Evolutionary conservation across 768 basidiomycete species (phyloP).

Genomic region (Tulasnella sp.): DNA sequence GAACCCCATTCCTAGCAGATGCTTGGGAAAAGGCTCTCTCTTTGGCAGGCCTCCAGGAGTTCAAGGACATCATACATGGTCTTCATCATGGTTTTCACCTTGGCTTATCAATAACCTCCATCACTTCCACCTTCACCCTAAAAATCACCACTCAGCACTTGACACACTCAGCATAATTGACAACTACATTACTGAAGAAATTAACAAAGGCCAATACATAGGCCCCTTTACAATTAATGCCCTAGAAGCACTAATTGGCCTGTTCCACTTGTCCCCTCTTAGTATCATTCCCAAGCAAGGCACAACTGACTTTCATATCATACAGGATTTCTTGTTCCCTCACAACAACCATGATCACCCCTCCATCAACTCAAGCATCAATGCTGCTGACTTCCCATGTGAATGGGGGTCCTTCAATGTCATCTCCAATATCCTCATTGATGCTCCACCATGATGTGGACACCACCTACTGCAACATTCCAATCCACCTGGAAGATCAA

Average conservation of each 20-base stretch:
- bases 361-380: conserved; percentile 28
- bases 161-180: not conserved
- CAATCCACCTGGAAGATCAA: conserved; percentile 27
- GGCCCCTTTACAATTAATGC: not conserved
- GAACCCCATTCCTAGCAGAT: not conserved
- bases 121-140: not conserved
- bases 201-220: not conserved
- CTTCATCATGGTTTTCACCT: not conserved
- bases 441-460: conserved; percentile 31
- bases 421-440: conserved; percentile 23
- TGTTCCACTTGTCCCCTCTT: not conserved
- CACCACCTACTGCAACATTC: conserved; percentile 30
- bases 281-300: not conserved
- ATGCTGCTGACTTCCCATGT: conserved; percentile 27
- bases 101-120: not conserved
- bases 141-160: not conserved
- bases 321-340: conserved; percentile 31
- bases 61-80: not conserved
- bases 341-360: conserved; percentile 19
- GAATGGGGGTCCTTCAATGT: conserved; percentile 33
- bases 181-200: not conserved
- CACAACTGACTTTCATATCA: not conserved
- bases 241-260: not conserved
- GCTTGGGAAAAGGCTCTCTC: not conserved
- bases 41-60: not conserved